phyloP scores from a whole-genome alignment of 257 asterid genomes.

The Rubia yunnanensis region DNA sequence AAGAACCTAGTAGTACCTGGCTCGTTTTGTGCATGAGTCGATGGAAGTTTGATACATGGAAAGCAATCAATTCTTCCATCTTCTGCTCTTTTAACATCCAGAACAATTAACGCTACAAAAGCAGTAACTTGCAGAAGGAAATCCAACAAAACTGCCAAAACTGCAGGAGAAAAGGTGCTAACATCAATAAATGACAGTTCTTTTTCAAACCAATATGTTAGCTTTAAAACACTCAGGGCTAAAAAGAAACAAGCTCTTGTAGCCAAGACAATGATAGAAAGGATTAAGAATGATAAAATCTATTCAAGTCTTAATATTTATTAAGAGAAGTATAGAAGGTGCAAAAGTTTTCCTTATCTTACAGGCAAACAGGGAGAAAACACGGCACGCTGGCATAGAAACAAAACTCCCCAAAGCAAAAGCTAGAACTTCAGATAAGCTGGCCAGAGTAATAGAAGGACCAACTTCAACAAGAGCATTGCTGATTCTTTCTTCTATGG shows the following conservation, averaged over 20 bases:
- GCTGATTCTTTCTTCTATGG: conserved; percentile 89
- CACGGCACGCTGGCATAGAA: conserved; percentile 98
- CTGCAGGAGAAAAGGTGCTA: conserved; percentile 31
- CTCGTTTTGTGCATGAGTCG: conserved; percentile 4
- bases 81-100: conserved; percentile 91
- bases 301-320: background rate
- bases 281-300: background rate
- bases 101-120: conserved; percentile 86
- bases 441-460: conserved; percentile 95
- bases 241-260: background rate
- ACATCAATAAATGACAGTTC: background rate
- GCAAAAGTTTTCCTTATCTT: conserved; percentile 16
- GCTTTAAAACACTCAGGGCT: background rate
- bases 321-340: background rate
- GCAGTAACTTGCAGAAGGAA: conserved; percentile 98
- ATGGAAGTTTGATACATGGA: conserved; percentile 53
- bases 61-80: conserved; percentile 85
- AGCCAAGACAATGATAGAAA: background rate
- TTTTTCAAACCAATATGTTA: background rate
- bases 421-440: conserved; percentile 93
- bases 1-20: conserved; percentile 5
- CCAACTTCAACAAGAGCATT: conserved; percentile 99
- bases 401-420: conserved; percentile 99
- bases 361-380: conserved; percentile 99
- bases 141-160: conserved; percentile 94